Evolutionary conservation across 768 basidiomycete species (phyloP), one percentile per base, ranked within the genome.

Genomic region (Termitomyces sp.): DNA sequence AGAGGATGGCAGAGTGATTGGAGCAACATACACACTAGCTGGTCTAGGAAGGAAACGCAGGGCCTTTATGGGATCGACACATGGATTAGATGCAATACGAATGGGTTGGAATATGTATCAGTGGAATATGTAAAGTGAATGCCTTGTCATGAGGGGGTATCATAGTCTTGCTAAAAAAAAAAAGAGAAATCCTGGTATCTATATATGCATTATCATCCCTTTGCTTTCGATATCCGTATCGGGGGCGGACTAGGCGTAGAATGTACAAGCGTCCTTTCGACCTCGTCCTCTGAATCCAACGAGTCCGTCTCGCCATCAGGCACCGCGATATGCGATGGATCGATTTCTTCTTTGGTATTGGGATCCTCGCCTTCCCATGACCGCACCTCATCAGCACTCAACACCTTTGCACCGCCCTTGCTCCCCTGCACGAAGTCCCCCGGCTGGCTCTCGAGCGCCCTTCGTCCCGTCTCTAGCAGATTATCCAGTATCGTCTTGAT

Each of bases 341-440:
- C 71, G 35, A 63, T 70, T 7, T 49, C 5, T 13, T 48, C 46
- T 2, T 11, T 28, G 28, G 4, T 28, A 28, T 28, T 28, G 28
- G 4, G 28, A 4, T 28, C 28, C 28, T 28, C 28, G 28, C 28
- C 28, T 4, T 28, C 28, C 85, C 88, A 89, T 15, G 79, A 76
- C 49, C 84, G 81, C 53, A 90, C 80, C 68, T 93, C 91, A 63
- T 90, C 87, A 48, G 87, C 84, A 58, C 80, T 86, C 18, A 94
- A 77, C 8, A 93, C 92, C 70, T 90, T 90, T 20, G 87, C 78
- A 3, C 76, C 76, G 12, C 82, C 73, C 65, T 78, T 80, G 20
- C 71, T 69, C 32, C 75, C 73, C 51, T 78, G 78, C 11, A 67
- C 65, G 56, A 86, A 83, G 65, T 90, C 87, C 36, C 78, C 76